Evolutionary conservation across 2,329 filamentous ascomycete genomes (phyloP).

Genomic region (Metarhizium guizhouense): DNA sequence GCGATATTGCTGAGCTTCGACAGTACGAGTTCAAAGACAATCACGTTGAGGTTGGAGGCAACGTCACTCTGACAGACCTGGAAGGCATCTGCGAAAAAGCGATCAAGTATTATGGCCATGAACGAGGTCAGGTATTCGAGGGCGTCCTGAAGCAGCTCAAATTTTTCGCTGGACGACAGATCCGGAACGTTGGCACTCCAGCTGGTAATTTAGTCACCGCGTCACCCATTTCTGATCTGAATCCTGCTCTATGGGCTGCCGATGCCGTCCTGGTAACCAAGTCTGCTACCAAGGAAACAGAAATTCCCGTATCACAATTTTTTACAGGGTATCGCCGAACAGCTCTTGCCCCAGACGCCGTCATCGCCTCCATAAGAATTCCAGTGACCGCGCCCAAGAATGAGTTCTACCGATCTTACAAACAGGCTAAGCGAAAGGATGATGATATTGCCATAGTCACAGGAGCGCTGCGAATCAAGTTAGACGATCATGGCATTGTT

Average conservation of each 20-base stretch:
- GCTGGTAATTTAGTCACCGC: constrained; percentile 92
- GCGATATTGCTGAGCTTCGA: constrained; percentile 82
- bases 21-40: constrained; percentile 74
- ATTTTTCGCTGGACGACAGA: constrained; percentile 92
- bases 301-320: constrained; percentile 87
- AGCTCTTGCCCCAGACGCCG: constrained; percentile 68
- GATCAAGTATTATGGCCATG: constrained; percentile 65
- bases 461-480: constrained; percentile 65
- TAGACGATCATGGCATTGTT: constrained; percentile 62
- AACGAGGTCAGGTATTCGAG: constrained; percentile 69
- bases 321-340: constrained; percentile 89
- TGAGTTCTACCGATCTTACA: constrained; percentile 84
- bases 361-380: constrained; percentile 82
- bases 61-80: constrained; percentile 84
- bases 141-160: constrained; percentile 89
- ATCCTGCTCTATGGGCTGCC: constrained; percentile 84
- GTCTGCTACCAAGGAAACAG: constrained; percentile 60
- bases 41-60: constrained; percentile 84
- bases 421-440: constrained; percentile 94
- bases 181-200: constrained; percentile 93
- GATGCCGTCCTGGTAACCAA: constrained; percentile 76
- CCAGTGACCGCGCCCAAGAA: constrained; percentile 65
- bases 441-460: constrained; percentile 99
- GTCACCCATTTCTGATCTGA: constrained; percentile 92
- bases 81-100: constrained; percentile 78